Base-by-base conservation (phyloP, 257 asterid species). In the Fraxinus anomala region DNA sequence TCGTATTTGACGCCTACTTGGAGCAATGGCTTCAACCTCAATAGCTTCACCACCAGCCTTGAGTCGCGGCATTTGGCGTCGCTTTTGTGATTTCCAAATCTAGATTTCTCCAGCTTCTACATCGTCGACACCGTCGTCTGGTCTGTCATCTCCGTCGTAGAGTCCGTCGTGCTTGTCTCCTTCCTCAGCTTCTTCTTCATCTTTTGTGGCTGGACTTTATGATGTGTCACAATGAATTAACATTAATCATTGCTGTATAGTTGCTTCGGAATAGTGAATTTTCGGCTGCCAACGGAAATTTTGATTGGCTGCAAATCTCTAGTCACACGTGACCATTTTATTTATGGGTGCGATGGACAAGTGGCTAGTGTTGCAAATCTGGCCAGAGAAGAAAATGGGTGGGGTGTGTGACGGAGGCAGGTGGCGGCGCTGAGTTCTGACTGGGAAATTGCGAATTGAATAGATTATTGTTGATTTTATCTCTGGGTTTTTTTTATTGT, bases 131-230 rank as follows among this genome's bases (percentile, higher is more conserved):
- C 84, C 82, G 85, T 88, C 81, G 80, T 88, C 4, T 88, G 92
- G 92, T 86, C 92, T 34, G 61, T 88, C 73, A 79, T 88, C 78
- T 81, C 90, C 75, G 92, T 90, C 71, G 86, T 88, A 59, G 92
- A 88, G 81, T 86, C 92, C 73, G 89, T 88, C 42, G 90, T 90
- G 37, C 86, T 88, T n/a, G 92, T 86, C 74, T 83, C 90, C 79
- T 85, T 88, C 84, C 85, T 86, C 73, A 86, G 90, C 83, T 85
- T 84, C 87, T 88, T 86, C 84, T 88, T 86, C 86, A 89, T 88
- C 68, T 88, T 88, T 90, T 88, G 92, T 80, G 92, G 92, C 42
- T 88, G 92, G 78, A 88, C 92, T 49, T 19, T 88, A 2, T 88
- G 88, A 87, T 23, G 3, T 16, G n/a, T 47, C 56, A 47, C 56